These are phyloP conservation scores for Scedosporium boydii DNA, from an alignment of 2,329 filamentous ascomycete genomes.

Conservation along the genomic window DNA sequence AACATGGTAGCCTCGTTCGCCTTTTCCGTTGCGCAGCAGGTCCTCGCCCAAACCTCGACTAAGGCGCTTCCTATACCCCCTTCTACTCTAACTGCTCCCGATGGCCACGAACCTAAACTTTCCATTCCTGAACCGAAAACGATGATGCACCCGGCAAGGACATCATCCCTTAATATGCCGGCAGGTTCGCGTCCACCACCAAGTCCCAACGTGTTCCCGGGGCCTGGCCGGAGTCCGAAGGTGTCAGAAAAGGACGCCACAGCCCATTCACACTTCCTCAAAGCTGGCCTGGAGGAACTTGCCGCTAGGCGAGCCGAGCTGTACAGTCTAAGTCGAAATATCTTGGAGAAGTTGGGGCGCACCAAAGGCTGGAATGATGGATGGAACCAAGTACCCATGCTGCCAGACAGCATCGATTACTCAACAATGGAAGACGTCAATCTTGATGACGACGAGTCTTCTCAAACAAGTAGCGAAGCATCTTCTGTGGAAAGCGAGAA, in stretches of 20 bases:
- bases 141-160: slow-evolving; percentile 59
- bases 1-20: slow-evolving; percentile 67
- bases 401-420: slow-evolving; percentile 28
- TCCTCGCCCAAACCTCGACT: slow-evolving; percentile 65
- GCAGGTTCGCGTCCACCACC: slow-evolving; percentile 27
- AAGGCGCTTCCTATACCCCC: slow-evolving; percentile 57
- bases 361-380: slow-evolving; percentile 67
- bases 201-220: slow-evolving; percentile 46
- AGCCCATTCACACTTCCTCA: slow-evolving; percentile 39
- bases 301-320: slow-evolving; percentile 77
- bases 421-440: slow-evolving; percentile 48
- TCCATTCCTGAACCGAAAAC: slow-evolving; percentile 60
- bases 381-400: slow-evolving; percentile 53
- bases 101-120: slow-evolving; percentile 48
- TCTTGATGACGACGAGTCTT: slow-evolving; percentile 33
- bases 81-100: slow-evolving; percentile 37
- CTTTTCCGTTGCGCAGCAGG: slow-evolving; percentile 66
- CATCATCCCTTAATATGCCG: slow-evolving; percentile 47
- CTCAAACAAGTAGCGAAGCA: not conserved
- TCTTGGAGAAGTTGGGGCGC: slow-evolving; percentile 66
- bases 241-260: slow-evolving; percentile 29
- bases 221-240: slow-evolving; percentile 27
- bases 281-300: slow-evolving; percentile 66
- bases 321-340: slow-evolving; percentile 67
- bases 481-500: not conserved